These are phyloP conservation scores for Umbelopsis sp. DNA, from an alignment of 371 early-diverging fungal genomes.

Conservation along the genomic window DNA sequence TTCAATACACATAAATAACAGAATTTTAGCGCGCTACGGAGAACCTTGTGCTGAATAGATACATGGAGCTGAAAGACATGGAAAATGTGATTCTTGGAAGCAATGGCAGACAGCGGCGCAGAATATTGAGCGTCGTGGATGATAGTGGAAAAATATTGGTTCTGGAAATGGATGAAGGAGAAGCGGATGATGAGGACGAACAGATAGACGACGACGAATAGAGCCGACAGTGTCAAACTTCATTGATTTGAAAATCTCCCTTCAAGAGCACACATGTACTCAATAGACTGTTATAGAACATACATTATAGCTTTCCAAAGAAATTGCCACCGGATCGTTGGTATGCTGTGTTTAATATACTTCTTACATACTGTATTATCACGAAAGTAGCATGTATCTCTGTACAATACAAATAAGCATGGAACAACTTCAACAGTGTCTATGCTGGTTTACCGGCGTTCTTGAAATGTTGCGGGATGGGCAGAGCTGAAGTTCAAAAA, in stretches of 20 bases:
- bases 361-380: too few relatives aligned
- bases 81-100: conserved; percentile 21
- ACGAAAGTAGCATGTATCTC: too few relatives aligned
- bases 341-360: too few relatives aligned
- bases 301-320: too few relatives aligned
- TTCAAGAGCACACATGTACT: not conserved
- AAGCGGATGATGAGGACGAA: not conserved
- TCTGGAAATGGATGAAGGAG: conserved; percentile 20
- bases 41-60: conserved; percentile 13
- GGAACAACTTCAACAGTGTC: too few relatives aligned
- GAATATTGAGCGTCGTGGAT: conserved; percentile 20
- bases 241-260: not conserved
- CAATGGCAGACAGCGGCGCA: conserved; percentile 21
- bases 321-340: too few relatives aligned
- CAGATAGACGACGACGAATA: not conserved
- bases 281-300: too few relatives aligned
- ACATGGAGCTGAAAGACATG: conserved; percentile 22
- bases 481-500: not conserved
- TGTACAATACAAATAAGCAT: too few relatives aligned
- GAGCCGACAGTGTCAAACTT: not conserved
- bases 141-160: conserved; percentile 20
- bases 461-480: not conserved
- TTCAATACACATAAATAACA: too few relatives aligned
- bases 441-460: too few relatives aligned
- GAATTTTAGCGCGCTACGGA: not conserved